Base-by-base conservation (phyloP, 2,329 filamentous ascomycete species). In the Sclerotinia spermophila region DNA sequence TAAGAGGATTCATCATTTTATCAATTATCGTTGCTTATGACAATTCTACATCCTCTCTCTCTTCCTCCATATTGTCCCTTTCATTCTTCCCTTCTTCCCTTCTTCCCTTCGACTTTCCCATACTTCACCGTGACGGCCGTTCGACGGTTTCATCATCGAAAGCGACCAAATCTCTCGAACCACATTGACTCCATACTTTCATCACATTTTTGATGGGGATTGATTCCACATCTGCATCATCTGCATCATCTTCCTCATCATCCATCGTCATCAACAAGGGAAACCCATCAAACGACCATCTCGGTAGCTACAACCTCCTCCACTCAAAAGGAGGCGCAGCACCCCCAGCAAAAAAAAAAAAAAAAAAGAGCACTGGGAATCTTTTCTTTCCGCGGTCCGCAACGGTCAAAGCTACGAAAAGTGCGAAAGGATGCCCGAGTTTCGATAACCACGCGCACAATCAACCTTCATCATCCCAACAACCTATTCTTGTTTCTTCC, bases 281-380 rank as follows among this genome's bases (percentile, higher is more conserved):
- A n/a, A n/a, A n/a, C n/a, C n/a, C n/a, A n/a, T n/a, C n/a, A n/a
- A n/a, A 60, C 38, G 2, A 44, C 44, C 59, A 61, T 62, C 27
- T 62, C 59, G 59, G 40, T 24, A 62, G 17, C 27, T 33, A 4
- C 59, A 19, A 19, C 38, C 44, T 27, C 61, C 61, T 65, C 61
- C 61, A 65, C 61, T 65, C 21, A 65, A 65, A 65, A 65, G 61
- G 61, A 65, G 61, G 61, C 61, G 61, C 61, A 65, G 61, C 61
- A 51, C 61, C 61, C 61, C 61, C 10, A 27, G 59, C 59, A 61
- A 30, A 30, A n/a, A n/a, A n/a, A n/a, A n/a, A n/a, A n/a, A n/a
- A n/a, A n/a, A n/a, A n/a, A n/a, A n/a, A n/a, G n/a, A 65, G 44
- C 33, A 38, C 30, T n/a, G 1, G 42, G 42, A 45, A 64, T 5